phyloP scores from a whole-genome alignment of 768 basidiomycete species.

The Pholiota conissans region DNA sequence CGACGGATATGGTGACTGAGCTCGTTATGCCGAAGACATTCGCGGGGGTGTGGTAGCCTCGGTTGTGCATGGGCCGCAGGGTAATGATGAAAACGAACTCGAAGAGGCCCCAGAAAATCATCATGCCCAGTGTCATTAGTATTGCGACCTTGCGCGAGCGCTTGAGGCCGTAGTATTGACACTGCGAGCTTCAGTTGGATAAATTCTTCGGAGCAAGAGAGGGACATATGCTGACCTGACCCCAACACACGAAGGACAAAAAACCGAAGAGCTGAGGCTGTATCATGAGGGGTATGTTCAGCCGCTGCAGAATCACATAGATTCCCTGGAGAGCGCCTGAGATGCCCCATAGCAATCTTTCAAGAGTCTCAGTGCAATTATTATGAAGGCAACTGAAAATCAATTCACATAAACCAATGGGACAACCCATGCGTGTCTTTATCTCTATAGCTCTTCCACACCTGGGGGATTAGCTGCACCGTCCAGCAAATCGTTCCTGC shows the following conservation, averaged over 20 bases:
- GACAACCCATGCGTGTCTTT: conserved; percentile 75
- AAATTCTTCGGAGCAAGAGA: no score
- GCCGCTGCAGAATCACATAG: conserved; percentile 61
- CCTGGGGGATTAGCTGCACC: conserved; percentile 66
- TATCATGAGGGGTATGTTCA: conserved; percentile 73
- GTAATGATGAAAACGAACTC: conserved; percentile 63
- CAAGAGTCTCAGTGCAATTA: neutral
- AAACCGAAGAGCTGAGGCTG: conserved; percentile 68
- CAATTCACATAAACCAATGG: conserved; percentile 58
- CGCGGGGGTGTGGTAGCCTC: conserved; percentile 33
- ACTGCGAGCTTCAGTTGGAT: neutral
- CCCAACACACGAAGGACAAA: conserved; percentile 62
- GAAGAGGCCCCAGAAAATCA: conserved; percentile 51
- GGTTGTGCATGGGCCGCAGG: conserved; percentile 42
- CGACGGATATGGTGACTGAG: conserved; percentile 55
- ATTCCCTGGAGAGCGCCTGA: conserved; percentile 63
- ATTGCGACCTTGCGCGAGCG: conserved; percentile 35
- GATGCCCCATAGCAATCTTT: conserved; percentile 62
- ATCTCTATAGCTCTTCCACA: conserved; percentile 68
- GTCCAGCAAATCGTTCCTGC: conserved; percentile 69
- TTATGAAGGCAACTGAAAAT: neutral
- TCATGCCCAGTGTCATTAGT: conserved; percentile 35
- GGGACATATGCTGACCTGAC: conserved; percentile 60
- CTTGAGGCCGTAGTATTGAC: conserved; percentile 14
- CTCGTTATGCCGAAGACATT: conserved; percentile 63